Percentiles rank a stretch among this genome's conserved stretches.
Conservation (phyloP, 1,139 yeast genomes). For the Pneumocystis wakefieldiae region DNA sequence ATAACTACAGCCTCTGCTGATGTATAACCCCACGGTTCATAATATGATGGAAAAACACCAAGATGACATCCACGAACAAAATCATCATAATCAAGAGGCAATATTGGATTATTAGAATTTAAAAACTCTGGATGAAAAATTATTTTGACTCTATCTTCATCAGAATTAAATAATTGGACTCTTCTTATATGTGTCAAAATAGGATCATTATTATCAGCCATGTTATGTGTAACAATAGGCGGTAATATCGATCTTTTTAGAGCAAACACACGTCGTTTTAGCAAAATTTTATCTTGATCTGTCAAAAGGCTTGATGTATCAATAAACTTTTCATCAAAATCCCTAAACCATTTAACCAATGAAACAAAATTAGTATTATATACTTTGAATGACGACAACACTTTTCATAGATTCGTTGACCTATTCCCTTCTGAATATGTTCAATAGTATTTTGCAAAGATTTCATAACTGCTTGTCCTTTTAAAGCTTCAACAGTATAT, state of each 20-base stretch:
- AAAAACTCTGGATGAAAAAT: constrained; percentile 96
- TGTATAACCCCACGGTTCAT: constrained; percentile 99
- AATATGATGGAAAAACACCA: constrained; percentile 96
- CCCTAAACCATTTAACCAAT: constrained; percentile 3
- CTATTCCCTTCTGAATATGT: constrained; percentile 78
- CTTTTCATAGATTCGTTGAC: constrained; percentile 77
- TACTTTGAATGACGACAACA: constrained; percentile 59
- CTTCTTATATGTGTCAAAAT: constrained; percentile 82
- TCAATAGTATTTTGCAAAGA: constrained; percentile 79
- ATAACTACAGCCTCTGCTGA: constrained; percentile 98
- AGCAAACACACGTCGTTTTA: constrained; percentile 88
- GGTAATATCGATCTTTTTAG: constrained; percentile 78
- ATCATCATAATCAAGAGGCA: constrained; percentile 89
- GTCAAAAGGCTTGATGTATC: constrained; percentile 67
- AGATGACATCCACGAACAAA: constrained; percentile 95
- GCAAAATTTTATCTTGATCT: constrained; percentile 74
- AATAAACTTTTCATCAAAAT: constrained; percentile 45
- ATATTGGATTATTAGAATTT: constrained; percentile 85
- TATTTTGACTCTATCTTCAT: constrained; percentile 83
- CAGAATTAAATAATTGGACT: constrained; percentile 77
- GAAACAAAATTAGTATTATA: not conserved
- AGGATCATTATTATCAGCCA: constrained; percentile 89
- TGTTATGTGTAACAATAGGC: constrained; percentile 95
- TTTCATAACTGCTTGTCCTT: constrained; percentile 90
- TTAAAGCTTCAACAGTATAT: constrained; percentile 86